Conservation (phyloP, 345 rosid genomes). For the Sisymbrium irio region DNA sequence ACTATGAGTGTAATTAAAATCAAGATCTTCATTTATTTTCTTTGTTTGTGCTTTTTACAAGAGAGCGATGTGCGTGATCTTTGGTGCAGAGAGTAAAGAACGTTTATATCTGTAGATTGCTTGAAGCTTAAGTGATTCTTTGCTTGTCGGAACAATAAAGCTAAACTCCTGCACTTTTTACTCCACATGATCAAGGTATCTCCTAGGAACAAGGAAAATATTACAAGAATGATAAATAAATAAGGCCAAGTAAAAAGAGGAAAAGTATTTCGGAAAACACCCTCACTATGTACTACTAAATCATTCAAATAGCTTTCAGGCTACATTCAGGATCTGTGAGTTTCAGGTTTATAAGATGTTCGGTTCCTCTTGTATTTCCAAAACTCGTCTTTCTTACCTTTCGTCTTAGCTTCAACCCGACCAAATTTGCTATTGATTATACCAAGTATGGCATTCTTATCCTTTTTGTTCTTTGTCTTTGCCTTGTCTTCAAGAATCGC, state of each 20-base stretch:
- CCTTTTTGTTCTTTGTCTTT: constrained; percentile 59
- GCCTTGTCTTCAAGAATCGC: constrained; percentile 73
- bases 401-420: constrained; percentile 50
- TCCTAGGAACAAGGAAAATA: not conserved
- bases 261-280: not conserved
- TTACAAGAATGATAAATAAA: not conserved
- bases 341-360: constrained; percentile 25
- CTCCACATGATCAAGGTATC: constrained; percentile 23
- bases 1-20: constrained; percentile 13
- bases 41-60: not conserved
- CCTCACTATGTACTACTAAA: constrained; percentile 3
- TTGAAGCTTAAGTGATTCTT: constrained; percentile 34
- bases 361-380: constrained; percentile 71
- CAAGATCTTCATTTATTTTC: constrained; percentile 19
- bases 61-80: constrained; percentile 17
- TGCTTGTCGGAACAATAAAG: constrained; percentile 33
- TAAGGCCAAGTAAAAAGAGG: no score
- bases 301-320: constrained; percentile 1
- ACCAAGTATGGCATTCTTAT: constrained; percentile 77
- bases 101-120: constrained; percentile 22
- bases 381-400: constrained; percentile 83
- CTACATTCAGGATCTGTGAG: constrained; percentile 13
- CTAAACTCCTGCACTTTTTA: constrained; percentile 15
- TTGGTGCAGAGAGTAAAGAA: constrained; percentile 10
- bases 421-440: constrained; percentile 75